Evolutionary conservation across 73 alveolate species (phyloP), one percentile per base, ranked within the genome.

Genomic region (Paraurostyla sp.): DNA sequence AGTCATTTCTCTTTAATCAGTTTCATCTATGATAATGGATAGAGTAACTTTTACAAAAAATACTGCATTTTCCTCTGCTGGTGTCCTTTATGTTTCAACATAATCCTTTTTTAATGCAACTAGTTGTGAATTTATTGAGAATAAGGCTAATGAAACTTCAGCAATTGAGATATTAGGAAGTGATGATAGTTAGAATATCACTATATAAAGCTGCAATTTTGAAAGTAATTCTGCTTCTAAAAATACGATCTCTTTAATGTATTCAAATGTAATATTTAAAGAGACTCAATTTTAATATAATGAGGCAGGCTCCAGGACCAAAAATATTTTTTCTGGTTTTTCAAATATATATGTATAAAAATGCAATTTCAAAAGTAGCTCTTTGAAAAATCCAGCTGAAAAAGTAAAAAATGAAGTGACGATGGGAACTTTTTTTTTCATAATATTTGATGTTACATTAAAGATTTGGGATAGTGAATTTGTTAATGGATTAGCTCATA

Each of bases 401-500:
- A 1, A 59, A 29, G 22, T 9, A n/a, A n/a, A 65, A 22, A 4
- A 2, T 40, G 82, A 65, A 1, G 18, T 9, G 6, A 65, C 82
- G 4, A 36, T 36, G 41, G 82, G 82, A 0, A 4, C 82, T 18
- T 65, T 35, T 38, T 22, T 65, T 18, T 65, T 65, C 25, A 40
- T 65, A 11, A 65, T 65, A 9, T 65, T 35, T 11, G 82, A 68
- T 36, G 92, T 68, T 4, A 41, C 35, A 9, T 23, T 29, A 3
- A 68, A 40, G 20, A 30, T 68, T 0, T 0, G 42, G 3, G 18
- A 65, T 11, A 16, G 65, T 9, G n/a, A 6, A 22, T 85, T 85
- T 52, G 7, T 3, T 1, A 85, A 85, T 50, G 93, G 89, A 0
- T 6, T 16, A 13, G 62, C 93, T 33, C 3, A 71, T 15, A 20